Evolutionary conservation across 495 filamentous ascomycete genomes (phyloP).

Genomic region (Aspergillus heteromorphus): DNA sequence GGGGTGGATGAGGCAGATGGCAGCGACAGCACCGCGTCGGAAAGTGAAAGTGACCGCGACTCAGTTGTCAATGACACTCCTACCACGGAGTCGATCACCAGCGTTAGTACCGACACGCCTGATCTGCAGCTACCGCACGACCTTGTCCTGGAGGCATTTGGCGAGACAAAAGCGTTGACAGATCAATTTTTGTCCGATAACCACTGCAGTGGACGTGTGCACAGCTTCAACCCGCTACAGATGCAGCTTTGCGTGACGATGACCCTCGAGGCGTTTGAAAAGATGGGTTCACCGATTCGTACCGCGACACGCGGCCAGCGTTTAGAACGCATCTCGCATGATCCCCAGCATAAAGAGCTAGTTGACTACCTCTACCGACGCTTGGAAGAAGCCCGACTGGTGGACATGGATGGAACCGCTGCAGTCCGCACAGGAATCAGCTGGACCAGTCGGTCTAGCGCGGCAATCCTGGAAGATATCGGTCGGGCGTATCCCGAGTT

Average conservation of each 20-base stretch:
- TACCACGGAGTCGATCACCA: slow-evolving; percentile 5
- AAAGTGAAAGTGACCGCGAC: background rate
- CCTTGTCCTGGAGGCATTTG: slow-evolving; percentile 18
- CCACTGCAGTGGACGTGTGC: slow-evolving; percentile 27
- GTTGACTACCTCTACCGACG: slow-evolving; percentile 36
- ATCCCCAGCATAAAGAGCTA: slow-evolving; percentile 27
- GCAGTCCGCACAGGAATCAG: slow-evolving; percentile 37
- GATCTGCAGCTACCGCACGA: slow-evolving; percentile 6
- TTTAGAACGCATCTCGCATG: slow-evolving; percentile 27
- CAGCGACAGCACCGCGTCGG: background rate
- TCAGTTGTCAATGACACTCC: background rate
- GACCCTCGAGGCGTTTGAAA: slow-evolving; percentile 41
- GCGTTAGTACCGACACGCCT: background rate
- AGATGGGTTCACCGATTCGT: slow-evolving; percentile 31
- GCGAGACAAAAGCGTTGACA: slow-evolving; percentile 26
- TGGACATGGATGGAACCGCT: slow-evolving; percentile 25
- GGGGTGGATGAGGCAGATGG: background rate
- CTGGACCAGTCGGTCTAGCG: slow-evolving; percentile 27
- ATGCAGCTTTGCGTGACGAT: slow-evolving; percentile 34
- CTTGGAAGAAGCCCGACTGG: slow-evolving; percentile 37
- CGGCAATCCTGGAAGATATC: slow-evolving; percentile 33
- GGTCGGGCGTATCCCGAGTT: slow-evolving; percentile 32
- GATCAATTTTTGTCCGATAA: slow-evolving; percentile 37
- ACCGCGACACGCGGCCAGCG: slow-evolving; percentile 27
- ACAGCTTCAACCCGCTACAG: slow-evolving; percentile 21